Base-by-base conservation (phyloP, 163 green algal species). In the Scenedesmus sp. region DNA sequence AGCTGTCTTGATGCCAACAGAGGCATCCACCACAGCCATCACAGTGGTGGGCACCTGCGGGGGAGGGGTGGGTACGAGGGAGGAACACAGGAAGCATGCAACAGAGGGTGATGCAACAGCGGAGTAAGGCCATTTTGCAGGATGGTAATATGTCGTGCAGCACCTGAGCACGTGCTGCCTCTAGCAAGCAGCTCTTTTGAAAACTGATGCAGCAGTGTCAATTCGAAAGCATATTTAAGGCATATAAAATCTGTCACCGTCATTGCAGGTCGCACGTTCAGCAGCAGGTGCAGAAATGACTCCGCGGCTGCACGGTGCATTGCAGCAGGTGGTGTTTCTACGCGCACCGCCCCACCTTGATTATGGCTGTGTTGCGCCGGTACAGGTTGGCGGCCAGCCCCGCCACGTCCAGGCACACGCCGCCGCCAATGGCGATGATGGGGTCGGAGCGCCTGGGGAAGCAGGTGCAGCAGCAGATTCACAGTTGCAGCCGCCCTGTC, bases 1-100 rank as follows among this genome's bases (percentile, higher is more conserved):
- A 57, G 94, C 94, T n/a, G 94, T 96, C 83, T 96, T 96, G 83
- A 96, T 94, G 85, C 94, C 94, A 67, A 96, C 90, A n/a, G 91
- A 93, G 0, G 93, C 94, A 88, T 96, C 94, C 4, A 96, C 90
- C 9, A 94, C 93, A 34, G 87, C 94, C 94, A 96, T 96, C 55
- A 96, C 64, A 26, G 94, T 96, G 4, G 94, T 96, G 3, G 94
- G 94, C n/a, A 95, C 83, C 92, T 96, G 34, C 34, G 34, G 34
- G 34, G 34, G 34, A 46, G 34, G 34, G 34, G 34, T 46, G 64
- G 23, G 59, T 18, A 6, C 23, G 13, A 56, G 9, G 34, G 8
- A 56, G 2, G 1, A 9, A 12, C 10, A 56, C 23, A 56, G 1
- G 23, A 57, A 20, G 34, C 74, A 83, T 81, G 5, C 34, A 46